Evolutionary conservation across 2,329 filamentous ascomycete genomes (phyloP), one percentile per base, ranked within the genome.

Genomic region (Ophiocordyceps australis): DNA sequence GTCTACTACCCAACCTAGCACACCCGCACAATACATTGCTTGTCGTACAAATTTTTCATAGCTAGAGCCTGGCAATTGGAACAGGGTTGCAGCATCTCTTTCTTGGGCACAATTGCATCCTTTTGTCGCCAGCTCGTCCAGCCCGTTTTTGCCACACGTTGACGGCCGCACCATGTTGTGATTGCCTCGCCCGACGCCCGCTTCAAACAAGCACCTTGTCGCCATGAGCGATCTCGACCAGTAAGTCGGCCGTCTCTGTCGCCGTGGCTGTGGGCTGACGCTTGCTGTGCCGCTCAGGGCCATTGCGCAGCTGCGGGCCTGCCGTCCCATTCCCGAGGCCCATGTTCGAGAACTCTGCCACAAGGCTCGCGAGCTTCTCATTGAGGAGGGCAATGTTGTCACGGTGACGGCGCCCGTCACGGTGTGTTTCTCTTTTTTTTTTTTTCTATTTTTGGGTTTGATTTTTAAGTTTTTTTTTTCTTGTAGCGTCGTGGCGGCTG

Each of bases 271-370:
- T 4, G 3, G 25, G 25, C 33, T 37, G 18, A 36, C 21, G 4
- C 17, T 7, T 10, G 17, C 19, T 4, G 5, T 2, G 1, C 18
- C 12, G 5, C 22, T 13, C 30, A 94, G 86, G 56, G 85, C 85
- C 31, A 98, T 98, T 46, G 78, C 81, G 50, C 85, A 94, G 54
- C 65, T 98, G 46, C 82, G 89, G 59, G 79, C 83, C 47, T 98
- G 89, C 55, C 80, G 85, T 34, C 85, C 86, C 28, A 98, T 98
- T 39, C 86, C 89, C 34, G 89, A 98, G 59, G 65, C 74, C 21
- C 81, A 95, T 57, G 91, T 98, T 33, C 78, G 86, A 46, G 86
- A 98, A 55, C 66, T 98, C 40, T 95, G 89, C 56, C 86, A 94
- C 62, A 94, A 94, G 49, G 89, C 89, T 27, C 72, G 89, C 35